Evolutionary conservation across 441 rosid genomes (phyloP).

Genomic region (Gossypium aridum): DNA sequence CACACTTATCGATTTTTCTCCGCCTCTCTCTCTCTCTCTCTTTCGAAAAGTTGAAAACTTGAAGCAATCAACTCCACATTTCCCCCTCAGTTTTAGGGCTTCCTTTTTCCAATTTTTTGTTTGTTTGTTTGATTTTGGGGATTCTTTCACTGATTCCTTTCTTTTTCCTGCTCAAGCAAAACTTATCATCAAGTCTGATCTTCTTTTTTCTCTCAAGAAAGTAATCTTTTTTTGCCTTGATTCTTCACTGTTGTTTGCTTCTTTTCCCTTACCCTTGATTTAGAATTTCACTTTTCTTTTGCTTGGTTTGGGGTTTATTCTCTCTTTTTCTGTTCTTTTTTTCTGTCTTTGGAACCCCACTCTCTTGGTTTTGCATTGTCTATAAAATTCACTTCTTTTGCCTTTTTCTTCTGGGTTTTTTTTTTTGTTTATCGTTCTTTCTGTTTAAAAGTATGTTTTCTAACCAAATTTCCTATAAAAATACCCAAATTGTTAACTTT

Average conservation of each 20-base stretch:
- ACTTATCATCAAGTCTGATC: constrained; percentile 13
- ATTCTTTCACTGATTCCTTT: constrained; percentile 11
- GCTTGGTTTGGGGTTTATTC: constrained; percentile 17
- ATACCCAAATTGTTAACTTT: constrained; percentile 25
- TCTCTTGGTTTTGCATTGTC: constrained; percentile 6
- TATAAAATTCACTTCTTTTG: background rate
- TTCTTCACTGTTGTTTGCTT: constrained; percentile 10
- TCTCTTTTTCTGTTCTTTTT: background rate
- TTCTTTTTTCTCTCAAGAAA: constrained; percentile 11
- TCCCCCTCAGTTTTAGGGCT: constrained; percentile 21
- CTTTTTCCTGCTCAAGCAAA: constrained; percentile 14
- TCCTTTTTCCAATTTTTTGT: constrained; percentile 4
- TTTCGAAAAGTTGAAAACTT: constrained; percentile 4
- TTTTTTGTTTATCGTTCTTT: background rate
- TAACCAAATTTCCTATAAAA: constrained; percentile 17
- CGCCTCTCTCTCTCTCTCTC: constrained; percentile 5
- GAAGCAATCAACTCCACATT: background rate
- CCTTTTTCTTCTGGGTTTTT: background rate
- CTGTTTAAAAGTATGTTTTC: constrained; percentile 17
- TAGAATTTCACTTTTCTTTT: constrained; percentile 7
- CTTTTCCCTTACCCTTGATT: constrained; percentile 5
- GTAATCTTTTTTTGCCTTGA: background rate
- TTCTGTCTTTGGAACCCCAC: background rate
- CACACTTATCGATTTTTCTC: constrained; percentile 34
- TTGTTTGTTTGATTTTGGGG: background rate